phyloP scores from a whole-genome alignment of 225 moss, liverwort and hornwort genomes.

The Physcomitrellopsis africana region DNA sequence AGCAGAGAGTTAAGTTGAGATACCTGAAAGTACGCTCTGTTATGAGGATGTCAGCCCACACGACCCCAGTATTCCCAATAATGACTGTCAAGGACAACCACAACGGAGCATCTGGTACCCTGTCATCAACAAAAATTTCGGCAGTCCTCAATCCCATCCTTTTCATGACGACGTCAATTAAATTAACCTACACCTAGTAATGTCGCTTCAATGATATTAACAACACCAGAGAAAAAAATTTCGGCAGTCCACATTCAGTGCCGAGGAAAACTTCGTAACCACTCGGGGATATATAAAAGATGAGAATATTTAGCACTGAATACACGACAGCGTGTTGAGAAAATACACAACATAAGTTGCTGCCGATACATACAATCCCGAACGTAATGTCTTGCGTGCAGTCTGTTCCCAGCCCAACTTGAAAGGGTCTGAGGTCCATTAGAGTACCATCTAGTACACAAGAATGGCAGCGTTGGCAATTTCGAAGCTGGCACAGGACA shows the following conservation, averaged over 20 bases:
- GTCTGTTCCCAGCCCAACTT: slow-evolving; percentile 34
- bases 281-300: slow-evolving; percentile 1
- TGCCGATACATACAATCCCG: slow-evolving; percentile 48
- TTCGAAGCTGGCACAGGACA: slow-evolving; percentile 57
- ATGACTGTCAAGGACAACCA: slow-evolving; percentile 44
- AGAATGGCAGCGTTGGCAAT: slow-evolving; percentile 48
- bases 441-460: slow-evolving; percentile 47
- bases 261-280: slow-evolving; percentile 14
- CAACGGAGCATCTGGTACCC: slow-evolving; percentile 41
- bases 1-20: neutral
- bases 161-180: slow-evolving; percentile 8
- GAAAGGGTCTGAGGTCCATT: slow-evolving; percentile 35
- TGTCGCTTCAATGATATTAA: too few relatives aligned
- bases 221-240: neutral
- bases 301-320: slow-evolving; percentile 12
- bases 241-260: neutral
- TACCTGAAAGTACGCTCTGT: slow-evolving; percentile 56
- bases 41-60: slow-evolving; percentile 49
- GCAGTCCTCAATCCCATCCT: slow-evolving; percentile 24
- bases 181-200: neutral
- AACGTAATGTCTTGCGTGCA: slow-evolving; percentile 43
- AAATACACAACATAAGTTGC: slow-evolving; percentile 17
- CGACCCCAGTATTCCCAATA: slow-evolving; percentile 37
- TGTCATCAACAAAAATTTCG: slow-evolving; percentile 28
- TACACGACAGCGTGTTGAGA: slow-evolving; percentile 10